phyloP scores from a whole-genome alignment of 805 yeast species.

The Saccharomyces cerevisiae region DNA sequence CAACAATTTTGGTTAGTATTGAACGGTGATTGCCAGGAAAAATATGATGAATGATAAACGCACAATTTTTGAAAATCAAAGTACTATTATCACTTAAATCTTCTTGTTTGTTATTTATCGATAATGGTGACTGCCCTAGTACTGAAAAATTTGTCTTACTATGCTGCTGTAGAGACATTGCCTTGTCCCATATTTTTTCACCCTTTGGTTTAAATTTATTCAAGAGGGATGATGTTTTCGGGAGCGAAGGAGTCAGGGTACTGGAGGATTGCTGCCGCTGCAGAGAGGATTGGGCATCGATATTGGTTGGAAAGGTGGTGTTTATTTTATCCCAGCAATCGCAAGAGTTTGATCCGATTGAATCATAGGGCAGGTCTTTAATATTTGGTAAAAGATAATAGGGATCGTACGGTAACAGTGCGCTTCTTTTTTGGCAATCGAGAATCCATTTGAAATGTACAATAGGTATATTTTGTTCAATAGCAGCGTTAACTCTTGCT shows the following conservation, averaged over 20 bases:
- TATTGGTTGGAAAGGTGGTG: background rate
- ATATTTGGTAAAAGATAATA: constrained; percentile 23
- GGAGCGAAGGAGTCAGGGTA: background rate
- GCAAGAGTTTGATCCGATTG: constrained; percentile 31
- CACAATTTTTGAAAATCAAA: constrained; percentile 10
- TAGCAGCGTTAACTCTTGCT: constrained; percentile 32
- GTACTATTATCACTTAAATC: background rate
- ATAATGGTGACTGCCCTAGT: background rate
- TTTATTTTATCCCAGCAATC: constrained; percentile 19
- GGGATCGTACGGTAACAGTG: constrained; percentile 33
- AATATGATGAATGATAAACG: constrained; percentile 10
- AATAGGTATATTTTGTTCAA: constrained; percentile 33
- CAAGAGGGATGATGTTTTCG: constrained; percentile 5
- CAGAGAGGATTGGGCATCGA: background rate
- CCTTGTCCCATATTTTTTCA: constrained; percentile 24
- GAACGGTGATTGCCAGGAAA: constrained; percentile 15
- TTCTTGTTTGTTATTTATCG: background rate
- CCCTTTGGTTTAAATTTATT: constrained; percentile 25
- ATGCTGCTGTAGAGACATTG: constrained; percentile 11
- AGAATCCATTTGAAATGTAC: constrained; percentile 39
- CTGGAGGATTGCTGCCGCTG: background rate
- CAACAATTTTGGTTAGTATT: constrained; percentile 19
- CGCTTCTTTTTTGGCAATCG: constrained; percentile 35
- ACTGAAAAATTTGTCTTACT: constrained; percentile 1
- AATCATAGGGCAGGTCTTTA: constrained; percentile 14